These are phyloP conservation scores for Rhodofomes roseus DNA, from an alignment of 1,284 basidiomycete genomes.

Conservation along the genomic window DNA sequence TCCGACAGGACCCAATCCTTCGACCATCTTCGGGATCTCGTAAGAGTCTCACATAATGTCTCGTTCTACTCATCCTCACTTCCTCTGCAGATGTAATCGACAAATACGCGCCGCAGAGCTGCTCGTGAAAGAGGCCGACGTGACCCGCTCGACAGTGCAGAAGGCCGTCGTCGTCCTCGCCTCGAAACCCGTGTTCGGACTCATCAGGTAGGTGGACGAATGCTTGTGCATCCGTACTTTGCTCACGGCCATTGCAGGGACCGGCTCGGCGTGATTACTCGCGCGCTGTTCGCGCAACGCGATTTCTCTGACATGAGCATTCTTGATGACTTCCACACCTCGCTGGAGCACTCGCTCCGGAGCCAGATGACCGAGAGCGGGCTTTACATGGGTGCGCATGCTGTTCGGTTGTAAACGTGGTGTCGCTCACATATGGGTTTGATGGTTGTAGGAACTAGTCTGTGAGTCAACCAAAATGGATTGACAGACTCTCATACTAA, in stretches of 20 bases:
- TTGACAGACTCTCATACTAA: background rate
- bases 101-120: conserved; percentile 86
- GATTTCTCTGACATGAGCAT: conserved; percentile 85
- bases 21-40: conserved; percentile 93
- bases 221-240: background rate
- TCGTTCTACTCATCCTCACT: background rate
- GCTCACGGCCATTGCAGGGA: conserved; percentile 46
- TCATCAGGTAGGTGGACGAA: conserved; percentile 56
- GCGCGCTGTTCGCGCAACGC: conserved; percentile 85
- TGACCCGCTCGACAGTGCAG: conserved; percentile 95
- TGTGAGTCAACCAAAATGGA: conserved; percentile 45
- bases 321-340: conserved; percentile 77
- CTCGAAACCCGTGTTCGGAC: conserved; percentile 85
- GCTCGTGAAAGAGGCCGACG: conserved; percentile 80
- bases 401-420: conserved; percentile 2
- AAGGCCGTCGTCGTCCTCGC: conserved; percentile 97
- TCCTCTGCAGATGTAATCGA: conserved; percentile 77
- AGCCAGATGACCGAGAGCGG: conserved; percentile 76
- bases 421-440: background rate
- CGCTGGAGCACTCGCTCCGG: conserved; percentile 65
- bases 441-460: conserved; percentile 64
- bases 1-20: conserved; percentile 62
- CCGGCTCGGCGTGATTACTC: conserved; percentile 94
- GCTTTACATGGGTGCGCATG: conserved; percentile 78
- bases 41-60: conserved; percentile 34